Evolutionary conservation across 345 rosid genomes (phyloP).

Genomic region (Gossypium arboreum): DNA sequence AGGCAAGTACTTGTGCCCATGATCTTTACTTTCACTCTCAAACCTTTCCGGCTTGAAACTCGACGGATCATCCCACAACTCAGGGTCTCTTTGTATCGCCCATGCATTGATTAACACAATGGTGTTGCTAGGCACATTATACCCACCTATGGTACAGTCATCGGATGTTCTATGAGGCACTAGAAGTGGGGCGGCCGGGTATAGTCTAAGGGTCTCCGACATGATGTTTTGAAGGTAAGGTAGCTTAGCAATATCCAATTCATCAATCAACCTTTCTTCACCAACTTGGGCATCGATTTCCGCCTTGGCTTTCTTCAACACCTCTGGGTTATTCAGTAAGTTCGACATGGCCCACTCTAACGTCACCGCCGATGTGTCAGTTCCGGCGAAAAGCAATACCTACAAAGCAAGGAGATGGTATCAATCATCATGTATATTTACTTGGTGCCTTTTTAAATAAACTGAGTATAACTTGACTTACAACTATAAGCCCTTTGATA

Average conservation of each 20-base stretch:
- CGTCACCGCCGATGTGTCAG: slow-evolving; percentile 38
- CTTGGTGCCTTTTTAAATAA: no score
- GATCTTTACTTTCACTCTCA: slow-evolving; percentile 16
- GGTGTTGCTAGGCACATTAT: slow-evolving; percentile 40
- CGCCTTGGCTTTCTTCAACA: no score
- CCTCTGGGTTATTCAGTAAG: no score
- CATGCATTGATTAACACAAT: slow-evolving; percentile 39
- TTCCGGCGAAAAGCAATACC: slow-evolving; percentile 33
- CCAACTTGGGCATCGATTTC: slow-evolving; percentile 29
- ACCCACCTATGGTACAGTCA: slow-evolving; percentile 40
- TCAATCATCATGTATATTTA: not conserved
- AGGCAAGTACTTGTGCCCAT: slow-evolving; percentile 28
- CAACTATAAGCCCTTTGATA: slow-evolving; percentile 43
- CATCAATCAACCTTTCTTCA: slow-evolving; percentile 28
- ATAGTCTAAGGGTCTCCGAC: slow-evolving; percentile 39
- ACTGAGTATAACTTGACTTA: not conserved
- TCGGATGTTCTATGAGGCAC: slow-evolving; percentile 35
- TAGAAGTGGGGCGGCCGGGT: slow-evolving; percentile 36
- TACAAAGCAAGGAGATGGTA: no score
- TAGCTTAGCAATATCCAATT: slow-evolving; percentile 31
- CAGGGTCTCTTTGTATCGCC: slow-evolving; percentile 51
- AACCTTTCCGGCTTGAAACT: slow-evolving; percentile 51
- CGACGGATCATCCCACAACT: slow-evolving; percentile 39
- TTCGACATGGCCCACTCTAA: slow-evolving; percentile 38
- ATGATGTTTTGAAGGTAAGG: slow-evolving; percentile 39